These are phyloP conservation scores for Sicyos edulis DNA, from an alignment of 306 rosid species.

Conservation along the genomic window DNA sequence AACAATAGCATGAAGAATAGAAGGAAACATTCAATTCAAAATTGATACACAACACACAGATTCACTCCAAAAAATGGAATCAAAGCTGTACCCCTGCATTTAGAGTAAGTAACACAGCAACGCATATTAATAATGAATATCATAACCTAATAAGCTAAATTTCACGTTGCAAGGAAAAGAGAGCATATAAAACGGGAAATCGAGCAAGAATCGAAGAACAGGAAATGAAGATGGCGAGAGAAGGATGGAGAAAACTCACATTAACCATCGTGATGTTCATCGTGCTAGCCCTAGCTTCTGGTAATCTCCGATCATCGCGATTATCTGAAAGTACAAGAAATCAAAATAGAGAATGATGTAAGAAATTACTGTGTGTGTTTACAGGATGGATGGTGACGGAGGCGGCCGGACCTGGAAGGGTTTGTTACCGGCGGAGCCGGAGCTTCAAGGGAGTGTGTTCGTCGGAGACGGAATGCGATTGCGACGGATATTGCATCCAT, in stretches of 20 bases:
- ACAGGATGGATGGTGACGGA: slow-evolving; percentile 7
- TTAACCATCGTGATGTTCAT: neutral
- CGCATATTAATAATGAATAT: neutral
- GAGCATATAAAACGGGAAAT: neutral
- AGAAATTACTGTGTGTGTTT: neutral
- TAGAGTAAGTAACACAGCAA: neutral
- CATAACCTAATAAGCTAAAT: neutral
- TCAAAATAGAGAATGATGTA: neutral
- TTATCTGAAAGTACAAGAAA: neutral
- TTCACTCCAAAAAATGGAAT: neutral
- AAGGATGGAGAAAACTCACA: neutral
- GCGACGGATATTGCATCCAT: neutral
- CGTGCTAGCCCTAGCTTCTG: neutral
- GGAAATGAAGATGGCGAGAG: neutral
- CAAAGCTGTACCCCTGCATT: neutral
- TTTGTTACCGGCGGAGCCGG: neutral
- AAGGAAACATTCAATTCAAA: neutral
- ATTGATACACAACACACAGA: neutral
- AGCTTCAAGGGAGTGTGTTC: neutral
- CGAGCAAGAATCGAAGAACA: neutral
- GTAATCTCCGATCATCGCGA: neutral
- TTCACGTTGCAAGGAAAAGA: neutral
- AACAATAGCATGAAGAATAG: neutral
- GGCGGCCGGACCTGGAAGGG: neutral
- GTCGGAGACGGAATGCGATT: neutral